A percentile compares a stretch with the other conserved stretches of the same genome.
Conservation (phyloP, 768 basidiomycete species). For the Ramaria sp. region DNA sequence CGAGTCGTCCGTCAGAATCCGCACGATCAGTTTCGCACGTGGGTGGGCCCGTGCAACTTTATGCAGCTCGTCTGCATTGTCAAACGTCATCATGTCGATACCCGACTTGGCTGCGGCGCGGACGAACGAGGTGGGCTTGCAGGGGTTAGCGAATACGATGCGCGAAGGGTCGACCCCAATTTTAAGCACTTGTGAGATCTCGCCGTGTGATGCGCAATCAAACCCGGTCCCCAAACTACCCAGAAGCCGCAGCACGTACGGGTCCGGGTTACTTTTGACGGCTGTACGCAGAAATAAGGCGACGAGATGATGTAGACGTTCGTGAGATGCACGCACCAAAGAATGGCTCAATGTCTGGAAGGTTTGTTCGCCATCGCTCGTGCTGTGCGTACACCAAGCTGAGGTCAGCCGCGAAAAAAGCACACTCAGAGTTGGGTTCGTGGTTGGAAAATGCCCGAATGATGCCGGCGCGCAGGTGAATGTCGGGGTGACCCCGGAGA, state of each 20-base stretch:
- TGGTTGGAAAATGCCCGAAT: conserved; percentile 49
- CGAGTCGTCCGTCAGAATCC: conserved; percentile 97
- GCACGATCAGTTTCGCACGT: conserved; percentile 74
- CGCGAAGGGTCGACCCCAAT: conserved; percentile 67
- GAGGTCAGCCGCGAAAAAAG: conserved; percentile 95
- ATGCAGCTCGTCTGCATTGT: conserved; percentile 92
- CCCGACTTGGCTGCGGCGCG: conserved; percentile 69
- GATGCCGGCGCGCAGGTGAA: conserved; percentile 70
- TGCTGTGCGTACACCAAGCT: conserved; percentile 80
- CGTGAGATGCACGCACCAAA: conserved; percentile 53
- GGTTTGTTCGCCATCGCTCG: conserved; percentile 62
- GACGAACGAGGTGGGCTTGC: conserved; percentile 92
- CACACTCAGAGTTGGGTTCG: conserved; percentile 71
- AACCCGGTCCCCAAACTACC: conserved; percentile 88
- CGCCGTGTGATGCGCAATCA: conserved; percentile 93
- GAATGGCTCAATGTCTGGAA: conserved; percentile 86
- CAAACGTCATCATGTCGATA: conserved; percentile 95
- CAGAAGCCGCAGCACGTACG: conserved; percentile 83
- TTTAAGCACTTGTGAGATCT: conserved; percentile 76
- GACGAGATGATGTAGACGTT: conserved; percentile 19
- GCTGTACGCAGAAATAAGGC: conserved; percentile 35
- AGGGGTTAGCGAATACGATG: conserved; percentile 97
- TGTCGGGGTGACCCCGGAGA: conserved; percentile 53
- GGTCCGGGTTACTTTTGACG: conserved; percentile 97
- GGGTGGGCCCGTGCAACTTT: conserved; percentile 82